Evolutionary conservation across 257 asterid genomes (phyloP), one percentile per base, ranked within the genome.

Genomic region (Coffea canephora): DNA sequence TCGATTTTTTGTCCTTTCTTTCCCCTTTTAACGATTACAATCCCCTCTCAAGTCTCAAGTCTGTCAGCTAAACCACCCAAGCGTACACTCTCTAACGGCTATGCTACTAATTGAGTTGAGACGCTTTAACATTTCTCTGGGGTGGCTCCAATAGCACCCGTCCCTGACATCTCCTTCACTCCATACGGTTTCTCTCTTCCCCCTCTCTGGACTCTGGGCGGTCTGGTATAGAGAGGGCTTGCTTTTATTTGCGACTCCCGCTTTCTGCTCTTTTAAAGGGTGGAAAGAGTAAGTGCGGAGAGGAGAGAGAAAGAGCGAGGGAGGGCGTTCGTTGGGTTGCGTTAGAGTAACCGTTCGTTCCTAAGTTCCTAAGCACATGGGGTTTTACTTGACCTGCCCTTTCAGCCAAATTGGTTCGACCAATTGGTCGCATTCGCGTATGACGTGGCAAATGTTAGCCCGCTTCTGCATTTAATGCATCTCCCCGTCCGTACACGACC

Each of bases 211-310:
- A 66, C 31, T 54, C 21, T 1, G 34, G 34, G 31, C 31, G 0
- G 18, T 2, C 19, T 15, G 8, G 23, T 3, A 25, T 9, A 36
- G 23, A 64, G 50, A 34, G 39, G 39, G 39, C 73, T 77, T 82
- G 77, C 75, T 80, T 85, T 27, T 76, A 65, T 78, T 19, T 76
- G 84, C 75, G 82, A 88, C 96, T 90, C 94, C 97, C 93, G 94
- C 94, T 91, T 91, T 89, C 89, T 83, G 88, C 89, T 84, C 81
- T 80, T 91, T 90, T 90, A 87, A 91, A 90, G 89, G 90, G 80
- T 5, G 50, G 73, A 59, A 43, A 76, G 67, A 79, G 85, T 31
- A 31, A 75, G 61, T 39, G 61, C 82, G 72, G 74, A 70, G 48
- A 3, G 55, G 69, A 36, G 61, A 3, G 39, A 45, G 19, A 18